These are phyloP conservation scores for Monilinia fructicola DNA, from an alignment of 2,329 filamentous ascomycete genomes.

Conservation along the genomic window DNA sequence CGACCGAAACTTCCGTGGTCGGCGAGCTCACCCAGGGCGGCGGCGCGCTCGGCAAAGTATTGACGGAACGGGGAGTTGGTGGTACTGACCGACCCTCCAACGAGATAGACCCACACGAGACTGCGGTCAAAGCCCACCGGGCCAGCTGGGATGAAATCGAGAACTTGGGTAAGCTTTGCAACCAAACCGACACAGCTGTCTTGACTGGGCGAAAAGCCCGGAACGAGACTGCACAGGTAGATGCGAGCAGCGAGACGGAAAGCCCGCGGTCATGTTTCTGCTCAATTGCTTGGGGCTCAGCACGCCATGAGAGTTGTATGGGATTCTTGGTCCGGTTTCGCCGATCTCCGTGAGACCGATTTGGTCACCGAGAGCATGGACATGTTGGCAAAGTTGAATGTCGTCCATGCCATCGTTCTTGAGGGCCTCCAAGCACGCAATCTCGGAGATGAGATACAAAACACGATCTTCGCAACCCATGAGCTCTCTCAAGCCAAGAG, in stretches of 20 bases:
- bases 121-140: constrained; percentile 83
- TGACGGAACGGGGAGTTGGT: constrained; percentile 71
- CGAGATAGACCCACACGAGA: constrained; percentile 88
- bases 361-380: constrained; percentile 82
- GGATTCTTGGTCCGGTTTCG: constrained; percentile 57
- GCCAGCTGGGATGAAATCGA: constrained; percentile 81
- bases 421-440: constrained; percentile 89
- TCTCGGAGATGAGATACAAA: constrained; percentile 98
- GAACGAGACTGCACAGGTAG: constrained; percentile 94
- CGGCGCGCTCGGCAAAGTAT: constrained; percentile 74
- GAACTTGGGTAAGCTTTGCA: constrained; percentile 70
- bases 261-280: constrained; percentile 82
- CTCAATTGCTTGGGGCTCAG: constrained; percentile 81
- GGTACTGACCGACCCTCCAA: constrained; percentile 77
- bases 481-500: constrained; percentile 77
- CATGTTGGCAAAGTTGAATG: constrained; percentile 82
- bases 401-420: constrained; percentile 82
- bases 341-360: constrained; percentile 76
- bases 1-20: constrained; percentile 83
- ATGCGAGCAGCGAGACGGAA: constrained; percentile 92
- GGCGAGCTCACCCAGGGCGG: constrained; percentile 72
- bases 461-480: constrained; percentile 98
- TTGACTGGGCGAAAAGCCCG: constrained; percentile 77
- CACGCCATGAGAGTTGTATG: constrained; percentile 67
- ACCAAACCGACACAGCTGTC: constrained; percentile 74